Evolutionary conservation across 208 protist genomes (phyloP), one percentile per base, ranked within the genome.

Genomic region (Trypanosomatidae sp.): DNA sequence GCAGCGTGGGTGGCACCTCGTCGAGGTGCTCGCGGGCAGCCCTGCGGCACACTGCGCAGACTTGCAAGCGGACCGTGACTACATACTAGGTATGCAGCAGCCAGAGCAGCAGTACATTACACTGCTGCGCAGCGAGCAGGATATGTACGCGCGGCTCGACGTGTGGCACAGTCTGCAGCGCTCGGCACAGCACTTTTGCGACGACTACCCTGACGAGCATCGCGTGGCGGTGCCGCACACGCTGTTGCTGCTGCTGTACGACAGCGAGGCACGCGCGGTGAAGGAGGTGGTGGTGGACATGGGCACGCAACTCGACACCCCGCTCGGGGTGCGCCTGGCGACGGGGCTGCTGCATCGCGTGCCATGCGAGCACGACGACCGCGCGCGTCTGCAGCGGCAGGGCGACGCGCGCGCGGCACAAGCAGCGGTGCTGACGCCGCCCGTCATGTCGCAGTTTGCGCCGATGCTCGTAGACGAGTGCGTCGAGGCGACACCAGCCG

Each of bases 51-150:
- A 20, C 16, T 73, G 61, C 32, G 43, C 59, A 1, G 67, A 74
- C 18, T 43, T 94, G 6, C 7, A 54, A 10, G 62, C 60, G 13
- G 57, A 70, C 11, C 56, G 71, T 7, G 83, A 90, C 33, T 88
- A 87, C 60, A 73, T 94, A 21, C 66, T 94, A 46, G 86, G 86
- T 25, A 86, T 92, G 72, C 82, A 91, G 65, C 61, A 47, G 4
- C 41, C 64, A 1, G 50, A 78, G 37, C 70, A 82, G 41, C 63
- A 66, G 8, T 33, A 70, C 18, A 74, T 86, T 16, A 72, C 78
- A 11, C 48, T 90, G 28, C 51, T 94, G 16, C 50, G 69, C 24
- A 53, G 62, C 30, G 56, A 76, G 33, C 58, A 72, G 18, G 81
- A 88, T 33, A 72, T 94, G 19, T 70, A 77, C 43, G 33, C 47